Evolutionary conservation across 192 early-diverging fungal genomes (phyloP), one percentile per base, ranked within the genome.

Genomic region (Allomyces macrogynus): DNA sequence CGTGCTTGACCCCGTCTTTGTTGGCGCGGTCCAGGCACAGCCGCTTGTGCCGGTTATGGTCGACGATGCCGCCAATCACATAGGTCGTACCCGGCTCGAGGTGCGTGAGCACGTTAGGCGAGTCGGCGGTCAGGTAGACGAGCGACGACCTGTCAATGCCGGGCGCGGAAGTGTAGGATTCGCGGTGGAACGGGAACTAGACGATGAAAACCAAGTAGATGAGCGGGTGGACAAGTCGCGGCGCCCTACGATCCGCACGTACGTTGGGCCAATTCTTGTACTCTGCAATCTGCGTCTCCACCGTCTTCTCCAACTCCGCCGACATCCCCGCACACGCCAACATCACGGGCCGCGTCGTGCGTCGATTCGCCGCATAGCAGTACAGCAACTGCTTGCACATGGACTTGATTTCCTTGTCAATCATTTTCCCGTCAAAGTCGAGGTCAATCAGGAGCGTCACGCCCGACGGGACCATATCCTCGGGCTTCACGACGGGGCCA

Each of bases 51-150:
- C 93, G 74, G 67, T 98, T 98, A 69, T 88, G 89, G 68, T 98
- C 95, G 1, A 98, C 95, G 61, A 98, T 81, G 0, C 92, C 92
- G 42, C 95, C 95, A 70, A 98, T 86, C 18, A 98, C 69, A 71
- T 98, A 98, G 5, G 83, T 75, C 61, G 87, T 89, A 0, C 67
- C 68, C n/a, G 80, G 78, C 7, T 93, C 89, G 42, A 98, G 71
- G 9, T 73, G 67, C 4, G 79, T 68, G 20, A 91, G 66, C 18
- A 77, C 76, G 63, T 89, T 86, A 7, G 82, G 78, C 16, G 90
- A 87, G 67, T 98, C 95, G 1, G 93, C 95, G 0, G 89, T 88
- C 61, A 97, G 71, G 69, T 97, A 97, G 5, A 95, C 85, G 24
- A 95, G 69, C 43, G 82, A 65, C 11, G 85, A 75, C 66, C 12